phyloP scores from a whole-genome alignment of 2,329 filamentous ascomycete species.

The Didymella glomerata region DNA sequence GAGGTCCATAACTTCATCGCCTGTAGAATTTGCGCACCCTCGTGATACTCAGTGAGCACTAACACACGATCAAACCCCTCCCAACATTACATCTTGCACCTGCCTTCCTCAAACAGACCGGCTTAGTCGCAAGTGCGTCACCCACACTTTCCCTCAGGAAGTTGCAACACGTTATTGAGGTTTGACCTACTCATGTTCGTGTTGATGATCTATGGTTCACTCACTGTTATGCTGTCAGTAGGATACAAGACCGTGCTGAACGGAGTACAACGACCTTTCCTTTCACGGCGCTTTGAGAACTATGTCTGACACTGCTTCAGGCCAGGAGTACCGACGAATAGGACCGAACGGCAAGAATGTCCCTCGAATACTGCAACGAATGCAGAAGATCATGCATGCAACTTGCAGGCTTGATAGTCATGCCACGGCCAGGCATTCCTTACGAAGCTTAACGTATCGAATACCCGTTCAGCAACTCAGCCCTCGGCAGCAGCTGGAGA shows the following conservation, averaged over 20 bases:
- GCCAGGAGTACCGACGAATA: neutral
- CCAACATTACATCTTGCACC: neutral
- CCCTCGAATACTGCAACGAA: neutral
- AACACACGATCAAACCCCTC: neutral
- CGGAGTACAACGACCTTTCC: neutral
- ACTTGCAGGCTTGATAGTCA: neutral
- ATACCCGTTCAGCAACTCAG: neutral
- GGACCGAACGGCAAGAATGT: neutral
- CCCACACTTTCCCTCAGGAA: neutral
- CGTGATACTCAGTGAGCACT: neutral
- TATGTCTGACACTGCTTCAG: neutral
- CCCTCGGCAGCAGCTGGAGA: neutral
- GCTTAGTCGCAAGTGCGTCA: neutral
- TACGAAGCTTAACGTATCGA: neutral
- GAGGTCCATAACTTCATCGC: neutral
- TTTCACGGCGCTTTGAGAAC: neutral
- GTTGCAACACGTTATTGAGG: neutral
- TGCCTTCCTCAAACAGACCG: neutral
- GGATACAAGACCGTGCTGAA: neutral
- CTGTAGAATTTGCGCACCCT: neutral
- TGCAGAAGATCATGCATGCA: neutral
- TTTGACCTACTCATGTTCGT: neutral
- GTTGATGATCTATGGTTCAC: neutral
- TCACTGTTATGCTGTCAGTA: neutral
- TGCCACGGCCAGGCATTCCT: neutral